Conservation (phyloP, 805 yeast genomes). For the Sungouiozyma ichnusensis region DNA sequence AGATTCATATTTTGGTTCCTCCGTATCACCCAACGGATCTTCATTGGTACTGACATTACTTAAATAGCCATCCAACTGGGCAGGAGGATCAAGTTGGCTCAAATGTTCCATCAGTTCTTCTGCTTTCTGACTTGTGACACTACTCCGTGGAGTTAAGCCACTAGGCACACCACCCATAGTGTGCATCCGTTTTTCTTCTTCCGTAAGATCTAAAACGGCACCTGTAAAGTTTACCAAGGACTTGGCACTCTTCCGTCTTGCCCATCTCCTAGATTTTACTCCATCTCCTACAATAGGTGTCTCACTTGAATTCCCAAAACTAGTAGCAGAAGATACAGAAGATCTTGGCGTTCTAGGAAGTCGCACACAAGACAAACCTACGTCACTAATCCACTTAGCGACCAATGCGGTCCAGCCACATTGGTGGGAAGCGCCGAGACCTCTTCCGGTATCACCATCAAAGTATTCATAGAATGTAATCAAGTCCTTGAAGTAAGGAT, state of each 20-base stretch:
- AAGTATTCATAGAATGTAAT: slow-evolving; percentile 81
- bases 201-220: slow-evolving; percentile 54
- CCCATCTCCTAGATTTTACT: slow-evolving; percentile 37
- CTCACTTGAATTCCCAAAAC: slow-evolving; percentile 7
- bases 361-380: slow-evolving; percentile 49
- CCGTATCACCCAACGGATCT: not conserved
- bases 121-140: slow-evolving; percentile 10
- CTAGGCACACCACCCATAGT: slow-evolving; percentile 16
- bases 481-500: slow-evolving; percentile 62
- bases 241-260: slow-evolving; percentile 64
- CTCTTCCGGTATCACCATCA: slow-evolving; percentile 92
- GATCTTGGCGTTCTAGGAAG: slow-evolving; percentile 23
- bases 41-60: not conserved
- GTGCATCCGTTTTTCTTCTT: slow-evolving; percentile 38
- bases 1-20: slow-evolving; percentile 1
- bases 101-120: not conserved
- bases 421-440: slow-evolving; percentile 88
- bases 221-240: slow-evolving; percentile 61
- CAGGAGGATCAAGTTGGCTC: not conserved
- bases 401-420: slow-evolving; percentile 95
- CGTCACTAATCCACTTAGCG: slow-evolving; percentile 86
- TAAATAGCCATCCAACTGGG: not conserved
- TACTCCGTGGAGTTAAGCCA: slow-evolving; percentile 18
- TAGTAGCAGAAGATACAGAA: slow-evolving; percentile 13
- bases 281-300: slow-evolving; percentile 7